Conservation (phyloP, 345 rosid genomes). For the Eucalyptus curtisii region DNA sequence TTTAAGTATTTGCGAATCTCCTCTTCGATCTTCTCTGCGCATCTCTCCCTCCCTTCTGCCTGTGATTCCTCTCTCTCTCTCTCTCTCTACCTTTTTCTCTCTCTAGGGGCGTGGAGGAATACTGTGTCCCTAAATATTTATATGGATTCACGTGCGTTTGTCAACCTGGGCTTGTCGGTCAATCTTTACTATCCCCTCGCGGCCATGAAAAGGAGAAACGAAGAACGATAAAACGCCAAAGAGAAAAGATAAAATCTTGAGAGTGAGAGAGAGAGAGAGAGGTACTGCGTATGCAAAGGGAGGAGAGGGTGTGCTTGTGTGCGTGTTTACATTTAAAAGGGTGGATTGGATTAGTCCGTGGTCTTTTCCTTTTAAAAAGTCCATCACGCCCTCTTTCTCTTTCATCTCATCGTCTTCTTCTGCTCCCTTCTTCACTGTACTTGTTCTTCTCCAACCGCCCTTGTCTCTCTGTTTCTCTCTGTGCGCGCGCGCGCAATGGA, state of each 20-base stretch:
- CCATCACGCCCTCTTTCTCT: not conserved
- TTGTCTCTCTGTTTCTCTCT: not conserved
- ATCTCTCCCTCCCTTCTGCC: not conserved
- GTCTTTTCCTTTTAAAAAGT: not conserved
- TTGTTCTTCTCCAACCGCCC: not conserved
- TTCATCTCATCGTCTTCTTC: not conserved
- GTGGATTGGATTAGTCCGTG: not conserved
- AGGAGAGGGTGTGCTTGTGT: not conserved
- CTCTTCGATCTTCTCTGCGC: not conserved
- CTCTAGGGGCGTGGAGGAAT: constrained; percentile 12
- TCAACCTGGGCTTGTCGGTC: constrained; percentile 58
- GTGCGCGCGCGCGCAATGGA: constrained; percentile 26
- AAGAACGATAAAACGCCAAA: not conserved
- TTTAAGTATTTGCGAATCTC: not conserved
- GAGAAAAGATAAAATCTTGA: not conserved
- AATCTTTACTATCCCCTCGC: constrained; percentile 14
- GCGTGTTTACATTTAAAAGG: not conserved
- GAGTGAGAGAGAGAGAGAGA: not conserved
- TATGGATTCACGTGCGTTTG: constrained; percentile 72
- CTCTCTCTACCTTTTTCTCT: not conserved
- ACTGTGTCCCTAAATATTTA: constrained; percentile 16
- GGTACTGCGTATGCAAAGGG: not conserved
- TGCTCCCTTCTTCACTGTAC: not conserved
- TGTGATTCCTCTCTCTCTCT: not conserved
- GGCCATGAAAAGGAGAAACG: not conserved